phyloP scores from a whole-genome alignment of 2,329 filamentous ascomycete species.

The Colletotrichum viniferum region DNA sequence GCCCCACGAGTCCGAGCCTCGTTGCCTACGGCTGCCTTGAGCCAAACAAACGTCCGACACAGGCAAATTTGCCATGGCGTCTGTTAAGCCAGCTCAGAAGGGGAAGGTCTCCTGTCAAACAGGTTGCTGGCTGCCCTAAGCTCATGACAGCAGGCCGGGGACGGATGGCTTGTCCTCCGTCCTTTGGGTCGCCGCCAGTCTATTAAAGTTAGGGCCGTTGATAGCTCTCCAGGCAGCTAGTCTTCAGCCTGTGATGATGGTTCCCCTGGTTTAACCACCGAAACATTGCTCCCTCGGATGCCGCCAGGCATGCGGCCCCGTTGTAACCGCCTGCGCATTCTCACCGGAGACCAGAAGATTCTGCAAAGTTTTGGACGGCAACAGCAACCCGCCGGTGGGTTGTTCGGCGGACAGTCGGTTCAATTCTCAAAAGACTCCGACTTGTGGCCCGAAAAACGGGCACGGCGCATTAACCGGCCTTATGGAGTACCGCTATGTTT shows the following conservation, averaged over 20 bases:
- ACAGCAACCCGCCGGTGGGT: neutral
- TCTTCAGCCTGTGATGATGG: neutral
- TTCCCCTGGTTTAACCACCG: too few species aligned
- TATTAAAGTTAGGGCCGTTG: neutral
- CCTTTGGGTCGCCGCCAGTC: too few species aligned
- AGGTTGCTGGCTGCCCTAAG: too few species aligned
- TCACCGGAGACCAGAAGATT: neutral
- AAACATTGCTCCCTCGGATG: neutral
- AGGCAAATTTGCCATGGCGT: too few species aligned
- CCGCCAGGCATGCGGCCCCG: neutral
- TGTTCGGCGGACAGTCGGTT: slow-evolving; percentile 14
- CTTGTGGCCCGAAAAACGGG: slow-evolving; percentile 14
- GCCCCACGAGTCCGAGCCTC: neutral
- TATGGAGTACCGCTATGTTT: neutral
- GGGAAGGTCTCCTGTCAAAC: too few species aligned
- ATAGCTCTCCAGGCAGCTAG: neutral
- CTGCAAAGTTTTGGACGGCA: neutral
- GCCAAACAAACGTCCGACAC: neutral
- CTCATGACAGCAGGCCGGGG: too few species aligned
- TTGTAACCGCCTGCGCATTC: neutral
- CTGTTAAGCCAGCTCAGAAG: too few species aligned
- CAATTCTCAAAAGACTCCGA: slow-evolving; percentile 12
- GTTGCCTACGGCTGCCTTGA: neutral
- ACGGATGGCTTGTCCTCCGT: too few species aligned
- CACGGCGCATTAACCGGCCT: slow-evolving; percentile 1